A percentile compares a stretch with the other conserved stretches of the same genome.
Conservation (phyloP, 805 yeast species). For the Pichia nakasei region DNA sequence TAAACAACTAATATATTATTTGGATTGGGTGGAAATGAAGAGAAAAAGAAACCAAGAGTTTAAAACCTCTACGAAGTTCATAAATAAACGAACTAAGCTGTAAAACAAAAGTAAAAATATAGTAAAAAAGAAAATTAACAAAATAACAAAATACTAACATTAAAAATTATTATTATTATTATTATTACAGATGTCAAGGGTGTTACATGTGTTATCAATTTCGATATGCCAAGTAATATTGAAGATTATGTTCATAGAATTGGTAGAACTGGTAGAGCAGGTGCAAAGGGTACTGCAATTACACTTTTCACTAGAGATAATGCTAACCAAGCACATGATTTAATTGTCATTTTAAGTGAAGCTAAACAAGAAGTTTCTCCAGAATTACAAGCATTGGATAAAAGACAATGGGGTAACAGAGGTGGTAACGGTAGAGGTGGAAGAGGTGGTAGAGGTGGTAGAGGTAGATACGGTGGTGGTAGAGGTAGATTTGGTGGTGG, state of each 20-base stretch:
- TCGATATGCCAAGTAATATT: constrained; percentile 95
- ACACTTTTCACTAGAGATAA: constrained; percentile 88
- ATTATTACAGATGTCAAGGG: constrained; percentile 81
- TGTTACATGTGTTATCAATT: constrained; percentile 86
- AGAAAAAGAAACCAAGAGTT: no score
- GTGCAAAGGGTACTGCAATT: constrained; percentile 90
- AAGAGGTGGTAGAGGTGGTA: constrained; percentile 38
- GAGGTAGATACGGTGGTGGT: constrained; percentile 41
- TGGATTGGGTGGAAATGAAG: no score
- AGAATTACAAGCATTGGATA: constrained; percentile 66
- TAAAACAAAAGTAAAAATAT: no score
- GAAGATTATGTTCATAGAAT: constrained; percentile 98
- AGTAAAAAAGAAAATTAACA: no score
- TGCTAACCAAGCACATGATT: constrained; percentile 81
- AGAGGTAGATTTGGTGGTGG: constrained; percentile 24
- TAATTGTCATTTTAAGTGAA: constrained; percentile 85
- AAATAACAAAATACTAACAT: constrained; percentile 10
- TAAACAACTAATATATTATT: no score
- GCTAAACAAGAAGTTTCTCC: constrained; percentile 89
- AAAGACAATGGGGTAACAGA: constrained; percentile 53
- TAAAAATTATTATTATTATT: constrained; percentile 12
- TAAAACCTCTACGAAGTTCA: no score
- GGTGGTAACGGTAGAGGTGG: constrained; percentile 51
- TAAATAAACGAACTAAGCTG: no score
- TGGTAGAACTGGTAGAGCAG: constrained; percentile 99